Evolutionary conservation across 2,329 filamentous ascomycete species (phyloP), one percentile per base, ranked within the genome.

Genomic region (Aphanoascus verrucosus): DNA sequence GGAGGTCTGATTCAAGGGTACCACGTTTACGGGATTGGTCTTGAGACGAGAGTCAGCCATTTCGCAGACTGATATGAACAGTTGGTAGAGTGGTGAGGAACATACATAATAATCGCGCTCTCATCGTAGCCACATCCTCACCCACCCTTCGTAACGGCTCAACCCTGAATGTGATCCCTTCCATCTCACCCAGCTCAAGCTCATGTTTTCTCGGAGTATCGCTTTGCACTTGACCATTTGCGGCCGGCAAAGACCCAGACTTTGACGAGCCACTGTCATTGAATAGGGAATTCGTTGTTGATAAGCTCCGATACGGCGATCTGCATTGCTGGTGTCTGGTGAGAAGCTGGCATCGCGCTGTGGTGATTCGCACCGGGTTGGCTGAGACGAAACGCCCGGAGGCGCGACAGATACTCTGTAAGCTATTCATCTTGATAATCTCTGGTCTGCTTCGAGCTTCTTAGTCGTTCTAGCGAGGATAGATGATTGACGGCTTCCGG

Each of bases 1-100:
- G 82, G 52, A 98, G 86, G 69, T 98, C 93, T 59, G 87, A 90
- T 70, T 98, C 93, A 66, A 97, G 84, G 60, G 86, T 97, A 62
- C 93, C 93, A 67, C 93, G 84, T 74, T 98, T 98, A 63, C 93
- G 86, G 70, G 86, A 93, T 74, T 98, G 93, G 75, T 98, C 91
- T 51, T 43, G 23, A 28, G 7, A 28, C 23, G 23, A 7, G 23
- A 28, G 23, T 28, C 23, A 28, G 23, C 23, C 23, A 28, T 28
- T 28, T 7, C 23, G 7, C n/a, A n/a, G n/a, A n/a, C n/a, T n/a
- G n/a, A n/a, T n/a, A n/a, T n/a, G n/a, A n/a, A n/a, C n/a, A n/a
- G n/a, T 28, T 28, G 23, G 23, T 4, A 28, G 7, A 28, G 23
- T 28, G 23, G 56, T 50, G 31, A 15, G 28, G 6, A 15, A 72